Evolutionary conservation across 2,329 filamentous ascomycete genomes (phyloP).

Genomic region (Pseudogymnoascus sp.): DNA sequence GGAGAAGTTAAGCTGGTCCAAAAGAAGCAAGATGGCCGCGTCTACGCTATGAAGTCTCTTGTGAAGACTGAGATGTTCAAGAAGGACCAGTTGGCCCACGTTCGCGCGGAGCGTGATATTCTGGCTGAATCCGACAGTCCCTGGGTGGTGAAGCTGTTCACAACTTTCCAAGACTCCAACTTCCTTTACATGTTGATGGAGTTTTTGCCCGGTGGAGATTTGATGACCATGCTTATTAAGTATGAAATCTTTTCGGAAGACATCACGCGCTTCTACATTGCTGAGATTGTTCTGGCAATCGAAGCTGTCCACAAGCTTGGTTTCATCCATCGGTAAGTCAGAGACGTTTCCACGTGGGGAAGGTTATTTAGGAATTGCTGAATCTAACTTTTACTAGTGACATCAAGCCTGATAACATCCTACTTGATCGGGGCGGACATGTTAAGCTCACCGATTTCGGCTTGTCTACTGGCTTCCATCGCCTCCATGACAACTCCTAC

Average conservation of each 20-base stretch:
- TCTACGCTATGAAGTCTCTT: slow-evolving; percentile 96
- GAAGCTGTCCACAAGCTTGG: slow-evolving; percentile 96
- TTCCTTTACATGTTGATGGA: slow-evolving; percentile 99
- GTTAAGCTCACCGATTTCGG: slow-evolving; percentile 98
- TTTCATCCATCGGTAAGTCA: slow-evolving; percentile 86
- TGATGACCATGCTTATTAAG: slow-evolving; percentile 99
- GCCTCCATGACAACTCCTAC: slow-evolving; percentile 95
- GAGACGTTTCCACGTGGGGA: background rate
- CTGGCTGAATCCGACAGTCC: slow-evolving; percentile 98
- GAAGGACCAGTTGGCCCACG: slow-evolving; percentile 95
- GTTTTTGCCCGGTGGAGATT: slow-evolving; percentile 91
- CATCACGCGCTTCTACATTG: slow-evolving; percentile 98
- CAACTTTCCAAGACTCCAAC: slow-evolving; percentile 92
- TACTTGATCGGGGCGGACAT: slow-evolving; percentile 89
- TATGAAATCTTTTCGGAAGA: slow-evolving; percentile 99
- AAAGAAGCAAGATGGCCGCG: slow-evolving; percentile 90
- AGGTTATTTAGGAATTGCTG: background rate
- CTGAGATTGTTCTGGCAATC: slow-evolving; percentile 95
- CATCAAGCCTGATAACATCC: slow-evolving; percentile 98
- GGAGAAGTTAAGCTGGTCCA: slow-evolving; percentile 97
- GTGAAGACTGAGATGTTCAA: slow-evolving; percentile 99
- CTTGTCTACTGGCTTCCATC: slow-evolving; percentile 94
- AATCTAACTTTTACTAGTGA: slow-evolving; percentile 49
- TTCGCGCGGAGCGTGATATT: slow-evolving; percentile 95
- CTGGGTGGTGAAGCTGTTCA: slow-evolving; percentile 97